Conservation (phyloP, 768 basidiomycete genomes). For the Obba rivulosa region DNA sequence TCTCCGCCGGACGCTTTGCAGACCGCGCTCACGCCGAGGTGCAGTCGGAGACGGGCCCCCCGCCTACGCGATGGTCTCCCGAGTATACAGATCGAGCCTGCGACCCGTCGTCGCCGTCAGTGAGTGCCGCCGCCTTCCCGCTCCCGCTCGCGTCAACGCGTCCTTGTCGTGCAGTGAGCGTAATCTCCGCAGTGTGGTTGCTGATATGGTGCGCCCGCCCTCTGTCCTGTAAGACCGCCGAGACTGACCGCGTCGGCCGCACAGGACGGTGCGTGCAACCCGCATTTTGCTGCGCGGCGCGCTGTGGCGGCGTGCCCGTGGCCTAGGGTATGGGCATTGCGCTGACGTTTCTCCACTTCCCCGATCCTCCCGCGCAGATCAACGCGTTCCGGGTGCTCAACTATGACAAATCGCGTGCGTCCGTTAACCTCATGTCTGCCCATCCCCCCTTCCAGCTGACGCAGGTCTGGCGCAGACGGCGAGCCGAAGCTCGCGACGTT, state of each 20-base stretch:
- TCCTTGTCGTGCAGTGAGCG: slow-evolving; percentile 25
- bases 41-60: slow-evolving; percentile 31
- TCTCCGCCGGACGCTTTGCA: neutral
- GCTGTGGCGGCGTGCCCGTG: neutral
- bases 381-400: slow-evolving; percentile 53
- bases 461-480: slow-evolving; percentile 26
- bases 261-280: neutral
- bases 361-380: slow-evolving; percentile 35
- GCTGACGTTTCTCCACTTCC: neutral
- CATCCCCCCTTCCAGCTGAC: neutral
- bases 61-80: slow-evolving; percentile 53
- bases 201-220: slow-evolving; percentile 51
- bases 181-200: slow-evolving; percentile 52
- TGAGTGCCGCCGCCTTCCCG: slow-evolving; percentile 9
- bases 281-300: neutral
- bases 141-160: neutral
- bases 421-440: neutral
- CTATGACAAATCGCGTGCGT: slow-evolving; percentile 45
- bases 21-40: neutral
- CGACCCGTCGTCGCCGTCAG: slow-evolving; percentile 52
- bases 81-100: slow-evolving; percentile 51
- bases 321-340: too few relatives aligned
- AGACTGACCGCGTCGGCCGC: too few relatives aligned
- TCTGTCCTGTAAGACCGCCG: slow-evolving; percentile 5
- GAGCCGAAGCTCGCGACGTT: slow-evolving; percentile 44